These are phyloP conservation scores for Scutellaria minor DNA, from an alignment of 257 asterid genomes.

Conservation along the genomic window DNA sequence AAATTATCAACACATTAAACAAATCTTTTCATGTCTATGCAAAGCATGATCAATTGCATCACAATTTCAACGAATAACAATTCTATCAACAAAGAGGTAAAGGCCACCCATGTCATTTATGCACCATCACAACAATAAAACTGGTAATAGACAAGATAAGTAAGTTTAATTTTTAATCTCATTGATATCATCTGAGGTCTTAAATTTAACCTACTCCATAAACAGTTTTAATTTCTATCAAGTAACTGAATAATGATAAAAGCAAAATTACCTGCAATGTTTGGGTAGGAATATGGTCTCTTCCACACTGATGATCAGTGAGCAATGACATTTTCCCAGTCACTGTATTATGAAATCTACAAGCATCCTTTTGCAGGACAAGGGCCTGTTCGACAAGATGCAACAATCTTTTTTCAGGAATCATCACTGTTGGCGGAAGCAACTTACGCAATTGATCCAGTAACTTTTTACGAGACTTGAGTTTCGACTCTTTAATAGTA, in stretches of 20 bases:
- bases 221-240: neutral
- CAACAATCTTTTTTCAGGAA: slow-evolving; percentile 74
- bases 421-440: slow-evolving; percentile 75
- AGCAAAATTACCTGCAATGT: slow-evolving; percentile 65
- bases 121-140: neutral
- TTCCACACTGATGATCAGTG: slow-evolving; percentile 80
- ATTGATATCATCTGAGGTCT: neutral
- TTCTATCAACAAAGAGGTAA: neutral
- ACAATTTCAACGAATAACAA: neutral
- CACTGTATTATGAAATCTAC: slow-evolving; percentile 77
- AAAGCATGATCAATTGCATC: slow-evolving; percentile 4
- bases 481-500: slow-evolving; percentile 46
- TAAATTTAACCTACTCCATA: neutral
- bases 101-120: neutral
- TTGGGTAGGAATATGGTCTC: slow-evolving; percentile 71
- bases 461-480: slow-evolving; percentile 55
- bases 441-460: slow-evolving; percentile 70
- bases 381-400: slow-evolving; percentile 91
- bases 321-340: slow-evolving; percentile 70
- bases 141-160: neutral
- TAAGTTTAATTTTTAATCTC: neutral
- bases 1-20: slow-evolving; percentile 17
- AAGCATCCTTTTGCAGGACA: slow-evolving; percentile 67
- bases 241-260: slow-evolving; percentile 21
- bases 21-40: neutral